Evolutionary conservation across 352 stramenopile genomes (phyloP).

Genomic region (Phytophthora pinifolia): DNA sequence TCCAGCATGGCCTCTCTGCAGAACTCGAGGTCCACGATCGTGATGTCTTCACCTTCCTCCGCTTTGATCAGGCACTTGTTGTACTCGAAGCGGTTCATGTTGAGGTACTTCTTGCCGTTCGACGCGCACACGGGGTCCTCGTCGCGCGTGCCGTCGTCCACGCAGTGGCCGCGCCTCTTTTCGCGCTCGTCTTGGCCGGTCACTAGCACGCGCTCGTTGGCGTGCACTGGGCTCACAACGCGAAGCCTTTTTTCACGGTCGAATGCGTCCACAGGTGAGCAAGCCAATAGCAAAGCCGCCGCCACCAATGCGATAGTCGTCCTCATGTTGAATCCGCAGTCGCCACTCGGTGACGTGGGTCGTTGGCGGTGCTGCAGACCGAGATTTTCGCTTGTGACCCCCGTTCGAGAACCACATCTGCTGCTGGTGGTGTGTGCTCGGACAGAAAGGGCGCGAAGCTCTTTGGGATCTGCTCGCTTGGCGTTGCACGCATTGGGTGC

Average conservation of each 20-base stretch:
- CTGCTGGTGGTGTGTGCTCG: constrained; percentile 13
- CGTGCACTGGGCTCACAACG: constrained; percentile 32
- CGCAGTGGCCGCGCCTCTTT: constrained; percentile 27
- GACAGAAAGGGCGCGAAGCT: constrained; percentile 9
- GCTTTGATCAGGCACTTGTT: constrained; percentile 45
- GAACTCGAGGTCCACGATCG: constrained; percentile 39
- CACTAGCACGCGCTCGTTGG: constrained; percentile 33
- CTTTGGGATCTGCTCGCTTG: constrained; percentile 19
- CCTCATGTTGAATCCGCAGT: constrained; percentile 15
- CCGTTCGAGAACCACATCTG: constrained; percentile 12
- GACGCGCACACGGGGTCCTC: constrained; percentile 45
- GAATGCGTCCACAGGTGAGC: constrained; percentile 13
- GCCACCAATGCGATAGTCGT: constrained; percentile 1
- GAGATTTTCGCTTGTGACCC: constrained; percentile 15
- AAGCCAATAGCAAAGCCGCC: constrained; percentile 14
- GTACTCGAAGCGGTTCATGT: constrained; percentile 52
- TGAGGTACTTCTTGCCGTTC: constrained; percentile 53
- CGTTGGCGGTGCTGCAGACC: background rate
- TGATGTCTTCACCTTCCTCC: constrained; percentile 30
- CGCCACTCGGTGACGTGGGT: background rate
- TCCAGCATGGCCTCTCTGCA: constrained; percentile 36
- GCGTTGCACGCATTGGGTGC: background rate
- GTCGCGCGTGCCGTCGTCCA: constrained; percentile 42
- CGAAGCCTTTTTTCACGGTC: constrained; percentile 28
- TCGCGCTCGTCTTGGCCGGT: constrained; percentile 19